Conservation (phyloP, 306 rosid species). For the Sophora flavescens region DNA sequence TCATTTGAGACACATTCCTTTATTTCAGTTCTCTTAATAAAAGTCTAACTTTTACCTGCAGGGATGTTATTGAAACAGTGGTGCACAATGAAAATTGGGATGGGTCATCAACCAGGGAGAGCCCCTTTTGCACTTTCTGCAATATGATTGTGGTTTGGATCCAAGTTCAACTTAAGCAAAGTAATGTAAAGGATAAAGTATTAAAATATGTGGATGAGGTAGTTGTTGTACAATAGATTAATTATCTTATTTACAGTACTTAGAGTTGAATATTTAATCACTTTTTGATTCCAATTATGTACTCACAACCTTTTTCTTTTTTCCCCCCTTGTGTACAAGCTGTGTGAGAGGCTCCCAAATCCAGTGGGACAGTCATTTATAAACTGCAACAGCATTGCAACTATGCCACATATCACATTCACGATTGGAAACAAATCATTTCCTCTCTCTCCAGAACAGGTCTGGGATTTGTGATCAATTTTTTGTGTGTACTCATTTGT, state of each 20-base stretch:
- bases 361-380: slow-evolving; percentile 63
- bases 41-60: slow-evolving; percentile 51
- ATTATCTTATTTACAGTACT: background rate
- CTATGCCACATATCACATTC: slow-evolving; percentile 67
- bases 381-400: slow-evolving; percentile 56
- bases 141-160: slow-evolving; percentile 76
- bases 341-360: slow-evolving; percentile 81
- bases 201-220: slow-evolving; percentile 71
- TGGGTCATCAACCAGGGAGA: slow-evolving; percentile 49
- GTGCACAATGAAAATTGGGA: slow-evolving; percentile 51
- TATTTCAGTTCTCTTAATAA: slow-evolving; percentile 30
- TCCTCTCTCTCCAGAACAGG: slow-evolving; percentile 76
- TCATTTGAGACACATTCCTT: slow-evolving; percentile 20
- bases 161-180: slow-evolving; percentile 74
- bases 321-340: slow-evolving; percentile 49
- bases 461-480: slow-evolving; percentile 23
- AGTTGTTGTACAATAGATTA: slow-evolving; percentile 16
- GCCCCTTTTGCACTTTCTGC: slow-evolving; percentile 64
- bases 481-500: background rate
- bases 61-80: slow-evolving; percentile 64
- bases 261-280: background rate
- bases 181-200: slow-evolving; percentile 60
- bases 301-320: slow-evolving; percentile 20
- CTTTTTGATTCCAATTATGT: background rate
- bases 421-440: slow-evolving; percentile 66